Conservation (phyloP, 2,329 filamentous ascomycete species). For the Aspergillus caelatus region DNA sequence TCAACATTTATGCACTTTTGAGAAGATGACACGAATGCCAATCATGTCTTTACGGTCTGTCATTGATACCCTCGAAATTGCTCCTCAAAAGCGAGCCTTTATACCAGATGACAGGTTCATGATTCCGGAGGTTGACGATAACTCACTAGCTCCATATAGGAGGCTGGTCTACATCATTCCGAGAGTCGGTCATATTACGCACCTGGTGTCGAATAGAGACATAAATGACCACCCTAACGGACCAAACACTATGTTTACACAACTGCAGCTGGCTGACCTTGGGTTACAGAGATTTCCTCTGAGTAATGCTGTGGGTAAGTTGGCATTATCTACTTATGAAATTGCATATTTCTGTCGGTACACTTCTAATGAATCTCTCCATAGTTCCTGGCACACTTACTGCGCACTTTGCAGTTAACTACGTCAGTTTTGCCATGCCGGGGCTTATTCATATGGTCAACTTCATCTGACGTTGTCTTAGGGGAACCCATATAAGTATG, state of each 20-base stretch:
- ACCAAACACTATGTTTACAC: conserved; percentile 62
- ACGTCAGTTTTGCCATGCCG: conserved; percentile 32
- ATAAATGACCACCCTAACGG: conserved; percentile 58
- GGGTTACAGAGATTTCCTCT: conserved; percentile 49
- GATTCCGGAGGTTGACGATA: conserved; percentile 34
- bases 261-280: conserved; percentile 50
- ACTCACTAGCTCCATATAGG: conserved; percentile 32
- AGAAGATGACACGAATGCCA: conserved; percentile 31
- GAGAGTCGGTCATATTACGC: conserved; percentile 51
- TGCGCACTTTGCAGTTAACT: conserved; percentile 54
- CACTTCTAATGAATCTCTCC: not conserved
- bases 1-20: conserved; percentile 54
- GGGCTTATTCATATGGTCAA: too few species aligned
- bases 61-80: conserved; percentile 34
- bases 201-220: conserved; percentile 59
- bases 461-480: conserved; percentile 23
- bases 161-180: conserved; percentile 37
- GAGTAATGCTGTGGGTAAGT: conserved; percentile 37
- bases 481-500: conserved; percentile 64
- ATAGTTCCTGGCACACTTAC: conserved; percentile 44
- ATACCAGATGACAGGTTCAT: conserved; percentile 28
- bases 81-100: conserved; percentile 29
- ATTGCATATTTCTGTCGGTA: not conserved
- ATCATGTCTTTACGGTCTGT: conserved; percentile 36
- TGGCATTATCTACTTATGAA: not conserved